Base-by-base conservation (phyloP, 148 eudicot species). In the Mesembryanthemum crystallinum region DNA sequence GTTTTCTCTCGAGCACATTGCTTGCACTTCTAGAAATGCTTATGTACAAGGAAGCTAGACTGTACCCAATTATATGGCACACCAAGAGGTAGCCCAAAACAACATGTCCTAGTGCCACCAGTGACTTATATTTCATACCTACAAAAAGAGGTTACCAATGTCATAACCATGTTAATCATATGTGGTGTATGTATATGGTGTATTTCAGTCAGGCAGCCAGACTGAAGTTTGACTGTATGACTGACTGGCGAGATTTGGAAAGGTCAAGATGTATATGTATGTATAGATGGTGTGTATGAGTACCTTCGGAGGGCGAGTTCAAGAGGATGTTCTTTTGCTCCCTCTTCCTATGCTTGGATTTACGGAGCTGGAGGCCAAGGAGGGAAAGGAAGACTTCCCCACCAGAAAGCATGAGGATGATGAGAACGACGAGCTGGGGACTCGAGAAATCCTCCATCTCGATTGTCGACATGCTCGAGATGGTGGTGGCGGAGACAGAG, bases 381-480 rank as follows among this genome's bases (percentile, higher is more conserved):
- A 88, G 72, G 39, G 94, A 88, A 29, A 80, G 73, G 68, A 83
- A 86, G 1, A 83, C 81, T 65, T 90, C 89, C 3, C 88, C 87
- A 1, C 94, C 89, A 3, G 86, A 21, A 57, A 88, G 76, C 85
- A 90, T 90, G 14, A 86, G 58, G 18, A 85, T n/a, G 4, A 80
- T 76, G 37, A 86, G 54, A 35, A 90, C 54, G 9, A 82, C 7
- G 18, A 90, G 86, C 61, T 90, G 94, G 0, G 67, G 29, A 59
- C 80, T 82, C 3, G 91, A 90, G 73, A 90, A 90, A 21, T 79
- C 88, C 70, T 90, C 94, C 94, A 90, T 90, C 68, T 90, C 94
- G 0, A 90, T 77, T 0, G 89, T 77, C 24, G 94, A 83, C 87
- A 90, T 85, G 76, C 91, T 90, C 7, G 94, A 85, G 15, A 80